A percentile compares a stretch with the other conserved stretches of the same genome.
These are phyloP conservation scores for Pleurotus eryngii DNA, from an alignment of 768 basidiomycete species.

Conservation along the genomic window DNA sequence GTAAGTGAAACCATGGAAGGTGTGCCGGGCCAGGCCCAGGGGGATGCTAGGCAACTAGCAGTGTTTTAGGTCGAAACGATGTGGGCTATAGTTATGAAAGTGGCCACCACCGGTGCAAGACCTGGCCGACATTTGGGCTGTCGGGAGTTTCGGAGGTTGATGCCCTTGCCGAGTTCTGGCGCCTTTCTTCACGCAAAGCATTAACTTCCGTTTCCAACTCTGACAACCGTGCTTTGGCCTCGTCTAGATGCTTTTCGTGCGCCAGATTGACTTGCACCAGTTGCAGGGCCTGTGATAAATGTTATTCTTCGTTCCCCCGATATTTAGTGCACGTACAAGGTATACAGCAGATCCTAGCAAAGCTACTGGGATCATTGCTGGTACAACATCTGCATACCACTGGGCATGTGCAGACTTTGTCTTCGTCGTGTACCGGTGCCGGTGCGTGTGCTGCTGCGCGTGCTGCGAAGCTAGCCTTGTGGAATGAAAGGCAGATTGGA, in stretches of 20 bases:
- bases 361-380: constrained; percentile 76
- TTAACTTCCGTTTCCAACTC: constrained; percentile 61
- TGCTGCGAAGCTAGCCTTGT: constrained; percentile 12
- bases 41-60: not conserved
- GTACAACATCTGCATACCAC: constrained; percentile 68
- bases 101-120: constrained; percentile 7
- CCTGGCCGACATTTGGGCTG: not conserved
- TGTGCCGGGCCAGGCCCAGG: not conserved
- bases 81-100: not conserved
- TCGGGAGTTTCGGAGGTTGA: not conserved
- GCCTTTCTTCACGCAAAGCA: constrained; percentile 29
- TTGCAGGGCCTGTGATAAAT: constrained; percentile 53
- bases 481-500: constrained; percentile 1
- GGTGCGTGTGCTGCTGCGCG: constrained; percentile 1
- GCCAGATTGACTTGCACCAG: constrained; percentile 58
- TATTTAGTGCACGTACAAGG: constrained; percentile 41
- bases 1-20: not conserved
- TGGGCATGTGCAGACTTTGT: constrained; percentile 50
- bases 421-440: constrained; percentile 1
- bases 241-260: constrained; percentile 69
- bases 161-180: constrained; percentile 6
- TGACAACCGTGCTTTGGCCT: constrained; percentile 50
- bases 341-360: constrained; percentile 79
- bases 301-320: not conserved
- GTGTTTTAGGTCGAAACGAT: not conserved